Percentiles rank a stretch among this genome's conserved stretches.
These are phyloP conservation scores for Alternaria brassicicola DNA, from an alignment of 2,329 filamentous ascomycete species.

Conservation along the genomic window DNA sequence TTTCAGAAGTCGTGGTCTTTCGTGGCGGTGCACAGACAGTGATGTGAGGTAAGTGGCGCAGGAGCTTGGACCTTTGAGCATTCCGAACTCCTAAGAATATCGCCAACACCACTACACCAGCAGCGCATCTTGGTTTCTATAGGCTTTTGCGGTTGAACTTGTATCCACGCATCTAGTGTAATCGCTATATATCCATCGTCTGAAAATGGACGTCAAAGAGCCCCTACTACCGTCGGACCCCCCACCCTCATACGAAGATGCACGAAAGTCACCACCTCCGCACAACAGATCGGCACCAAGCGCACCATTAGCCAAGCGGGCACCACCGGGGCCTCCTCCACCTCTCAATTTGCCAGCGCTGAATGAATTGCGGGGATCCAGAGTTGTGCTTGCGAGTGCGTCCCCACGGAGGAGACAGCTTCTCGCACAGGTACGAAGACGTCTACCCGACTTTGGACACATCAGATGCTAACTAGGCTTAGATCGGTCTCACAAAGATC, in stretches of 20 bases:
- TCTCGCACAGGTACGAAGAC: conserved; percentile 67
- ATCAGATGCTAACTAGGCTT: conserved; percentile 7
- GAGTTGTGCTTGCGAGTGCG: conserved; percentile 87
- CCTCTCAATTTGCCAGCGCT: conserved; percentile 83
- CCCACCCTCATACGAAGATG: conserved; percentile 53
- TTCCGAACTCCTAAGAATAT: not conserved
- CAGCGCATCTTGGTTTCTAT: not conserved
- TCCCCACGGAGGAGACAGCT: conserved; percentile 85
- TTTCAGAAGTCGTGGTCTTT: not conserved
- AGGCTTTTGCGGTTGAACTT: not conserved
- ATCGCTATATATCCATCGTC: not conserved
- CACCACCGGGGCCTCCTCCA: conserved; percentile 55
- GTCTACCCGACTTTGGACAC: not conserved
- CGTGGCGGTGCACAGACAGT: not conserved
- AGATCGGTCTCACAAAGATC: conserved; percentile 80
- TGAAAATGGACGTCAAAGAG: conserved; percentile 16
- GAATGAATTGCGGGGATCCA: conserved; percentile 73
- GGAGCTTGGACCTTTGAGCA: conserved; percentile 3
- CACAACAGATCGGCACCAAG: conserved; percentile 26
- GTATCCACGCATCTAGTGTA: not conserved
- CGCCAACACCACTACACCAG: not conserved
- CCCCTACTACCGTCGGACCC: conserved; percentile 46
- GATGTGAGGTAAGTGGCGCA: not conserved
- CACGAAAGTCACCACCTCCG: conserved; percentile 30
- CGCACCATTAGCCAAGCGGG: conserved; percentile 20